Evolutionary conservation across 2,329 filamentous ascomycete genomes (phyloP), one percentile per base, ranked within the genome.

Genomic region (Aschersonia sp.): DNA sequence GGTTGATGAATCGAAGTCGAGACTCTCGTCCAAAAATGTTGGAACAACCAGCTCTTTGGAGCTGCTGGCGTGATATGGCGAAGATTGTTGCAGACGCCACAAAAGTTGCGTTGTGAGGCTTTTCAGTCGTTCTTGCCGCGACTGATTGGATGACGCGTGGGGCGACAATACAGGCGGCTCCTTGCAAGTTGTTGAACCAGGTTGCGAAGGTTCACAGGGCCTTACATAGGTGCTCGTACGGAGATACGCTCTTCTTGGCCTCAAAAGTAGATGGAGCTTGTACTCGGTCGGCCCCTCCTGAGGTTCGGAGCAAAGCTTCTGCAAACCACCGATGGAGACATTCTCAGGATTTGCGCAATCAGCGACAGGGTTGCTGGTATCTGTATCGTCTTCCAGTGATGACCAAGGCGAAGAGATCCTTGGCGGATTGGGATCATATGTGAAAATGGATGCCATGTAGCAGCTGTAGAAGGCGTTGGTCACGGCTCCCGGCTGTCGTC

Each of bases 281-380:
- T 98, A 98, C 66, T 98, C 92, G 0, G 87, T 94, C 14, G 92
- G 88, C 0, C 92, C 92, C 53, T 94, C 83, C 60, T 97, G 89
- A 5, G 90, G 90, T 63, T 98, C 92, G 10, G 90, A 83, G 53
- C 89, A 83, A 12, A 98, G 69, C 58, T 83, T 87, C 43, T 81
- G 83, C 43, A 92, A 77, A 1, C 75, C 77, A 60, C 79, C 81
- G 48, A 83, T 76, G 5, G 72, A 72, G 10, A 78, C 65, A 6
- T 72, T 56, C n/a, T 67, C 68, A 5, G 68, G 59, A 51, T 50
- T 51, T 53, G 56, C 49, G 5, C 53, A 50, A 43, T 50, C 51
- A 32, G 45, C 65, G 58, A 55, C 66, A 31, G 59, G 53, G 47
- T 59, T 64, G 45, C 60, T 65, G 47, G 62, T 22, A 43, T 14